Evolutionary conservation across 805 yeast genomes (phyloP).

Genomic region (Sungouiozyma ichnusensis): DNA sequence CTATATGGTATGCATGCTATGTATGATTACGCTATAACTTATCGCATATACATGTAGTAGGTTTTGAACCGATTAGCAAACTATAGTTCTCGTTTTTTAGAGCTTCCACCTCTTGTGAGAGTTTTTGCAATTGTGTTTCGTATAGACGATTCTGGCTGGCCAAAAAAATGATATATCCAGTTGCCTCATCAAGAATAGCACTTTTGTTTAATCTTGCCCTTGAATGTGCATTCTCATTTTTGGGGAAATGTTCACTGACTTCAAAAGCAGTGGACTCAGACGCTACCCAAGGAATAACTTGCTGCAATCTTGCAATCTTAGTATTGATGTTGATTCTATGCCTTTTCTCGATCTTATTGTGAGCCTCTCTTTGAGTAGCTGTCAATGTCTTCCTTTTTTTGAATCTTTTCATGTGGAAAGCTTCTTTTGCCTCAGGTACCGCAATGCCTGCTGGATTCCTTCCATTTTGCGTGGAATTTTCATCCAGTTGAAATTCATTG

Average conservation of each 20-base stretch:
- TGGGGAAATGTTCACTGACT: constrained; percentile 17
- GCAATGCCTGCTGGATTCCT: neutral
- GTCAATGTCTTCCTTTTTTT: constrained; percentile 41
- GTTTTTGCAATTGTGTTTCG: constrained; percentile 24
- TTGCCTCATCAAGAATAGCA: constrained; percentile 59
- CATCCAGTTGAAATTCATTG: neutral
- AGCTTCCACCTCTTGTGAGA: constrained; percentile 25
- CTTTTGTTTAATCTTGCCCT: constrained; percentile 48
- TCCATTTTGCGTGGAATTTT: neutral
- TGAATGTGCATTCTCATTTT: constrained; percentile 1
- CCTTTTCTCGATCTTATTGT: constrained; percentile 61
- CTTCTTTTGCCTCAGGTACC: neutral
- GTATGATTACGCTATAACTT: neutral
- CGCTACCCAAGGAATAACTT: constrained; percentile 58
- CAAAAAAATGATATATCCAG: constrained; percentile 44
- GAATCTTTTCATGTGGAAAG: neutral
- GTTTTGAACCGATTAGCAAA: neutral
- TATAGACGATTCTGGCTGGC: constrained; percentile 37
- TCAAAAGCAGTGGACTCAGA: constrained; percentile 54
- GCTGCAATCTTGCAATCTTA: constrained; percentile 57
- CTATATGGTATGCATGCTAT: too few species aligned
- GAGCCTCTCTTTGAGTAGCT: constrained; percentile 54
- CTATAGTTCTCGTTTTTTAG: constrained; percentile 8
- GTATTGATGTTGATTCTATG: constrained; percentile 64
- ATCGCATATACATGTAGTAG: neutral